Conservation (phyloP, 306 rosid genomes). For the Mimosa bimucronata region DNA sequence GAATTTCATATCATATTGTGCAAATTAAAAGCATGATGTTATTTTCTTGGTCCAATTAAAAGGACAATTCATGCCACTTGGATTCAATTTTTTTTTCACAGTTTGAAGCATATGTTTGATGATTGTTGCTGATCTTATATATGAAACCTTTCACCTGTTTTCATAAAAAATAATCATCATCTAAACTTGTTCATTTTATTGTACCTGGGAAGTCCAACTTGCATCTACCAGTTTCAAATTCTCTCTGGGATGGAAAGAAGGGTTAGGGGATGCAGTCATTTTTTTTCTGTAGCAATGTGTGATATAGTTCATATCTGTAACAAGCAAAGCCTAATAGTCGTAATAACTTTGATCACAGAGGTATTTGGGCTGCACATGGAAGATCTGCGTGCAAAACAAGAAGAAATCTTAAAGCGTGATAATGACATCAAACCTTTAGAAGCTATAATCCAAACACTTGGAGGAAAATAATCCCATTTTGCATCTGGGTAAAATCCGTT, state of each 20-base stretch:
- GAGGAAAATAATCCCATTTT: constrained; percentile 58
- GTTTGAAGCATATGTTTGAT: background rate
- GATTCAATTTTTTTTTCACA: background rate
- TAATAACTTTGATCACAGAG: constrained; percentile 62
- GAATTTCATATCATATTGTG: no score
- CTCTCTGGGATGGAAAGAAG: constrained; percentile 1
- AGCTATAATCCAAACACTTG: constrained; percentile 77
- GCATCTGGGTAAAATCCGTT: constrained; percentile 33
- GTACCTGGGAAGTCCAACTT: background rate
- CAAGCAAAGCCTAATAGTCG: constrained; percentile 2
- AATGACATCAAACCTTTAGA: constrained; percentile 78
- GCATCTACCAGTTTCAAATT: constrained; percentile 12
- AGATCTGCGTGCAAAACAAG: constrained; percentile 84
- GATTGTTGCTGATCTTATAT: background rate
- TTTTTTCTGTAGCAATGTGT: background rate
- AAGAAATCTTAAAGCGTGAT: constrained; percentile 85
- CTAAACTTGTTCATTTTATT: no score
- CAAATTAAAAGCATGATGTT: no score
- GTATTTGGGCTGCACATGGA: constrained; percentile 96
- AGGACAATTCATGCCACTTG: background rate
- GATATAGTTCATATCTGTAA: constrained; percentile 25
- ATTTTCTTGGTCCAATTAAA: background rate
- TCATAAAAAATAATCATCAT: background rate
- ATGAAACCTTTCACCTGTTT: background rate
- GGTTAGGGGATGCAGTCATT: constrained; percentile 3